Evolutionary conservation across 1,284 basidiomycete genomes (phyloP).

Genomic region (Microbotryomycetes sp.): DNA sequence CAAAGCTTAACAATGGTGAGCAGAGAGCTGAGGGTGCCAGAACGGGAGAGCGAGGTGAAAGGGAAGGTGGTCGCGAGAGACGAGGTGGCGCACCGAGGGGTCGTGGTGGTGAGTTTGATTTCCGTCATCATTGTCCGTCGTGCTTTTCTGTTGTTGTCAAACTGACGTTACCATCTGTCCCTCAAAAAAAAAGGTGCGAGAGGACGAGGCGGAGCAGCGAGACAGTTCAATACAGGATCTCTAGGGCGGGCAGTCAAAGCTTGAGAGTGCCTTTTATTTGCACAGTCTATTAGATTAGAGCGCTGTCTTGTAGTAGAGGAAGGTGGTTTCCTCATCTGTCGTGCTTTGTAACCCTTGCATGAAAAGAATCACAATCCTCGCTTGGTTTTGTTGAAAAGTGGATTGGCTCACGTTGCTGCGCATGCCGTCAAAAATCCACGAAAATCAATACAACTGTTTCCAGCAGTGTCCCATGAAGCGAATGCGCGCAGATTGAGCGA

Average conservation of each 20-base stretch:
- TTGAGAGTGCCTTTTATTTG: too few species aligned
- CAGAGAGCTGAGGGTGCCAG: conserved; percentile 47
- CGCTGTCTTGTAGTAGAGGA: neutral
- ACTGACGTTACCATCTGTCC: neutral
- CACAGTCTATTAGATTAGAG: too few species aligned
- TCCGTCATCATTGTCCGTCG: neutral
- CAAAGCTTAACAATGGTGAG: conserved; percentile 54
- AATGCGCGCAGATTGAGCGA: too few species aligned
- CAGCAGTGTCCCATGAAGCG: too few species aligned
- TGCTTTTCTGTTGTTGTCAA: neutral
- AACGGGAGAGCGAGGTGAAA: conserved; percentile 55
- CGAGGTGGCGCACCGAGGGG: conserved; percentile 39
- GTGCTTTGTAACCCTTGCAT: too few species aligned
- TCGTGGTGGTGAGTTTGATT: conserved; percentile 6
- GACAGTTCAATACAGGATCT: conserved; percentile 25
- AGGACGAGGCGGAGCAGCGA: conserved; percentile 20
- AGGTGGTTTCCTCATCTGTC: too few species aligned
- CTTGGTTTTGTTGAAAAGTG: too few species aligned
- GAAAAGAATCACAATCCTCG: too few species aligned
- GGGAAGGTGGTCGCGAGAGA: conserved; percentile 39
- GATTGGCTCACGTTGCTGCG: too few species aligned
- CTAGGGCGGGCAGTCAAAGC: conserved; percentile 29
- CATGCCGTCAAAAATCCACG: too few species aligned
- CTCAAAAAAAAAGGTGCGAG: neutral
- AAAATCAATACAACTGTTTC: too few species aligned